Base-by-base conservation (phyloP, 2,329 filamentous ascomycete species). In the Sporothrix sp. region DNA sequence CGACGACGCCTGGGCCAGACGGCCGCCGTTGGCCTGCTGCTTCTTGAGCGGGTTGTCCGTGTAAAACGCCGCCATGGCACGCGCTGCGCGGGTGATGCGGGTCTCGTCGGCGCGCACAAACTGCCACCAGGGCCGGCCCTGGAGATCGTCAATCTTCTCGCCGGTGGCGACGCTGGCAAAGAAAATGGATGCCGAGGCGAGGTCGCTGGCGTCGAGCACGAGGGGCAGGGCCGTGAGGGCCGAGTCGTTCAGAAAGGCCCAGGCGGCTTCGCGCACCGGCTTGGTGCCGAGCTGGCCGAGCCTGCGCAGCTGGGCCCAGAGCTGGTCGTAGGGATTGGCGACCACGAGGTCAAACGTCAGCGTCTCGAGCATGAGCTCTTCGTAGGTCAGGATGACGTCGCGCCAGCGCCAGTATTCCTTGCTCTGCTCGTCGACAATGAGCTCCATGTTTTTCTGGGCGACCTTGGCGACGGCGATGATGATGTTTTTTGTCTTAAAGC, bases 391-490 rank as follows among this genome's bases (percentile, higher is more conserved):
- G 52, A 98, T 95, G 52, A 85, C 93, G 63, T 98, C 93, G 54
- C 89, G 81, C 93, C 93, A 98, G 61, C 86, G 81, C 93, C 93
- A 98, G 65, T 93, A 98, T 63, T 98, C 93, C 63, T 96, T 97
- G 58, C 86, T 94, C 66, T 97, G 90, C 67, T 97, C 93, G 63
- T 98, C 93, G 48, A 97, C 87, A 49, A 91, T 74, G 53, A 96
- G 78, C 60, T 88, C 86, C 1, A 87, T 75, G 59, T 97, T 91
- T 70, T 98, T 97, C 66, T 96, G 89, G 25, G 91, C 93, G 18
- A 96, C 88, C 58, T 91, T 87, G 54, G 89, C 93, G 60, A 95
- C 93, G 1, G 90, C 87, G 28, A 96, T 84, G 57, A 98, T 91
- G 54, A 98, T 76, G 57, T 96, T 89, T 61, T 88, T 94, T 59